phyloP scores from a whole-genome alignment of 768 basidiomycete genomes.

The Suillus tomentosus region DNA sequence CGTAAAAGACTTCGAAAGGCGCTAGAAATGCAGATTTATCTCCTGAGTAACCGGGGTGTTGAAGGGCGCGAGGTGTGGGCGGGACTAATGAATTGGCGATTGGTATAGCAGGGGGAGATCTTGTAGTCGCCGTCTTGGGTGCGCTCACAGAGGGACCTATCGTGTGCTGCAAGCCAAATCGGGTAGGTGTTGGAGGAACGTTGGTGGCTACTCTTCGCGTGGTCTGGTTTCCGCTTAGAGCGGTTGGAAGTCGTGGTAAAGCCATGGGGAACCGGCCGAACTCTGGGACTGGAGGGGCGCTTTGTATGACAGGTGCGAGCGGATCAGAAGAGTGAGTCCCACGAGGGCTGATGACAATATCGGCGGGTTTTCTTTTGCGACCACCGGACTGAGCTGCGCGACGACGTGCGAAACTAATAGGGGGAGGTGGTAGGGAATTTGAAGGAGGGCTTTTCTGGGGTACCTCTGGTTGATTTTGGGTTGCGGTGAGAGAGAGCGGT shows the following conservation, averaged over 20 bases:
- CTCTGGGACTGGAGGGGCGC: conserved; percentile 64
- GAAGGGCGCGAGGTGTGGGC: conserved; percentile 67
- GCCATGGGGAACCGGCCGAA: conserved; percentile 59
- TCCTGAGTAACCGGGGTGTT: conserved; percentile 57
- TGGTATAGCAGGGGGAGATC: conserved; percentile 65
- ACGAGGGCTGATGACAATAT: conserved; percentile 75
- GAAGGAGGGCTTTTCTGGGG: conserved; percentile 19
- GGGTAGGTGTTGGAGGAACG: conserved; percentile 74
- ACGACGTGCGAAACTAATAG: conserved; percentile 78
- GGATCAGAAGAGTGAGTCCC: conserved; percentile 54
- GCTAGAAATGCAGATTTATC: conserved; percentile 79
- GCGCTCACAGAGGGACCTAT: conserved; percentile 26
- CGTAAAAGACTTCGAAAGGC: conserved; percentile 84
- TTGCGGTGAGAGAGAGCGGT: conserved; percentile 16
- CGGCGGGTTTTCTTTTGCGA: conserved; percentile 72
- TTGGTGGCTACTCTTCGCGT: conserved; percentile 55
- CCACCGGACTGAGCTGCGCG: conserved; percentile 64
- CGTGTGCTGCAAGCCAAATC: conserved; percentile 49
- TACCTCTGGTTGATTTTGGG: conserved; percentile 29
- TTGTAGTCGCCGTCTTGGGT: conserved; percentile 35
- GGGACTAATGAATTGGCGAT: conserved; percentile 68
- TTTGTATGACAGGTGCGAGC: conserved; percentile 70
- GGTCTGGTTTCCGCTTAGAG: conserved; percentile 44
- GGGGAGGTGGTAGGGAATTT: conserved; percentile 61
- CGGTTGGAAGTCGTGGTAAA: conserved; percentile 63